These are phyloP conservation scores for Sclerotinia subarctica DNA, from an alignment of 2,329 filamentous ascomycete species.

Conservation along the genomic window DNA sequence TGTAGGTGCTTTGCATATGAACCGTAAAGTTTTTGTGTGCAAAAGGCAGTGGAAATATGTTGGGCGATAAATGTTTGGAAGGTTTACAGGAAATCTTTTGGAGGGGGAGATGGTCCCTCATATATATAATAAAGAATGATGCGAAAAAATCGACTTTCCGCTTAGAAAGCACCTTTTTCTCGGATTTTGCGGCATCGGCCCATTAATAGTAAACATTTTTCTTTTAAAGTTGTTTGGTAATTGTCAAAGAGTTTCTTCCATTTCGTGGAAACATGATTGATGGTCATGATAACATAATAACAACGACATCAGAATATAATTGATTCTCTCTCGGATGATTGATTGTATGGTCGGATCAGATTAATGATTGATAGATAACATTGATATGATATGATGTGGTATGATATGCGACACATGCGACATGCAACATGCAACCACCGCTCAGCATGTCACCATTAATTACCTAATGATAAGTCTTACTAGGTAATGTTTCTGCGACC, in stretches of 20 bases:
- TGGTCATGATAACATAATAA: too few relatives aligned
- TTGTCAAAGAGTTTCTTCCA: neutral
- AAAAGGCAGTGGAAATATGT: neutral
- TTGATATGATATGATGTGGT: too few relatives aligned
- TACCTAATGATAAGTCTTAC: too few relatives aligned
- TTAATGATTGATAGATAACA: neutral
- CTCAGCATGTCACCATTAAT: neutral
- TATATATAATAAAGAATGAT: neutral
- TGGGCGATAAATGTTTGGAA: neutral
- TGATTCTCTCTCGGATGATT: neutral
- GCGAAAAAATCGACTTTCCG: neutral
- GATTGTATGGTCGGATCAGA: neutral
- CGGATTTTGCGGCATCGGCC: neutral
- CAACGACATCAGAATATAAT: too few relatives aligned
- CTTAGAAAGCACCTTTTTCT: neutral
- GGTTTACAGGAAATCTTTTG: neutral
- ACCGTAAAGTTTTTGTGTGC: neutral
- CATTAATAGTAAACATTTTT: neutral
- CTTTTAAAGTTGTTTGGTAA: neutral
- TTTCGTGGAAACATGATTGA: neutral
- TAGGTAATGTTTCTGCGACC: too few relatives aligned
- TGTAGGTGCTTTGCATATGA: slow-evolving; percentile 30
- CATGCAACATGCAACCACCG: too few relatives aligned
- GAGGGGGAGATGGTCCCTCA: neutral
- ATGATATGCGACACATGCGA: too few relatives aligned